Evolutionary conservation across 1,284 basidiomycete genomes (phyloP).

Genomic region (Ganoderma meredithae): DNA sequence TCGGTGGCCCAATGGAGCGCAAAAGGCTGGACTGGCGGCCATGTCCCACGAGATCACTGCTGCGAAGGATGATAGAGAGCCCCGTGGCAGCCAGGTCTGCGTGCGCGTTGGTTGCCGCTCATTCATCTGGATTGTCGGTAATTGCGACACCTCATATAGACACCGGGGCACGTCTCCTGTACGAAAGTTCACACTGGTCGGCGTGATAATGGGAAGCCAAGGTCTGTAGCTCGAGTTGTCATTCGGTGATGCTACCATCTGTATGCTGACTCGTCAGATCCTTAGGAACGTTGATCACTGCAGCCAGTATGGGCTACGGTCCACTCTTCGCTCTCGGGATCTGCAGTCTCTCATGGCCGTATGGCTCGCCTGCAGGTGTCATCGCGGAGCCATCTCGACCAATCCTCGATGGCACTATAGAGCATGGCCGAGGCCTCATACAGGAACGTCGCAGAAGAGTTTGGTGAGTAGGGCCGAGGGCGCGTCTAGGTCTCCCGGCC

Average conservation of each 20-base stretch:
- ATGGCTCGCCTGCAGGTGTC: not conserved
- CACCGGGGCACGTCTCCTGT: not conserved
- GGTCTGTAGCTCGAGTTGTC: not conserved
- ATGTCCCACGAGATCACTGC: not conserved
- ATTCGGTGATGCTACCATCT: not conserved
- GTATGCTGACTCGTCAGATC: not conserved
- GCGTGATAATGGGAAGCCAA: not conserved
- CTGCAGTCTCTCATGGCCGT: not conserved
- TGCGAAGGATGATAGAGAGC: not conserved
- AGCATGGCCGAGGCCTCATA: not conserved
- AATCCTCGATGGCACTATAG: not conserved
- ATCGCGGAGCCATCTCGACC: not conserved
- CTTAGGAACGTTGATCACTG: too few species aligned
- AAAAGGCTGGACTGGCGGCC: not conserved
- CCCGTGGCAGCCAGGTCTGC: not conserved
- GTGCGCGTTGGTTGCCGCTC: not conserved
- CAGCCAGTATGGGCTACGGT: too few species aligned
- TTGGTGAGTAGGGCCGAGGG: not conserved
- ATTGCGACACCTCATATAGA: not conserved
- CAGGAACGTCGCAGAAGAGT: not conserved
- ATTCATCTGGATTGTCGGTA: not conserved
- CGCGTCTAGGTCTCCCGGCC: not conserved
- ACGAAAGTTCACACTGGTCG: not conserved
- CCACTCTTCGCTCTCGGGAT: not conserved
- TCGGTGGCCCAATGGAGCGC: not conserved